phyloP scores from a whole-genome alignment of 306 rosid genomes.

The Trichosanthes truncata region DNA sequence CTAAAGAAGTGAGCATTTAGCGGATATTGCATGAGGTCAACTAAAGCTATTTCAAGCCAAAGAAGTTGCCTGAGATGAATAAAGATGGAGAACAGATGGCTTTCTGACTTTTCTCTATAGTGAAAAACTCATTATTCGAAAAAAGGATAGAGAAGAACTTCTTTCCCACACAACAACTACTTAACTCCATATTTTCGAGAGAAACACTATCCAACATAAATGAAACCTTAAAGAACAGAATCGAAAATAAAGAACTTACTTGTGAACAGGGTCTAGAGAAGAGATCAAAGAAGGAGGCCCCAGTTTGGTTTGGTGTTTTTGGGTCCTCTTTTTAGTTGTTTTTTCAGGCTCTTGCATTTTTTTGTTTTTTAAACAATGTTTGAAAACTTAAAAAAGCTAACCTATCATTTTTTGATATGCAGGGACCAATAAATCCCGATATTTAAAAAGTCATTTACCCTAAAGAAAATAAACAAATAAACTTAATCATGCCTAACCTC shows the following conservation, averaged over 20 bases:
- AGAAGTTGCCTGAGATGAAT: background rate
- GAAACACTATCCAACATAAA: background rate
- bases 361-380: background rate
- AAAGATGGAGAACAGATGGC: background rate
- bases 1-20: background rate
- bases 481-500: constrained; percentile 34
- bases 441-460: background rate
- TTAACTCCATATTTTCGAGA: background rate
- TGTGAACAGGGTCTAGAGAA: background rate
- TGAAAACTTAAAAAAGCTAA: background rate
- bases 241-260: background rate
- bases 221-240: background rate
- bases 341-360: background rate
- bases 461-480: background rate
- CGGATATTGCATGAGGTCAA: background rate
- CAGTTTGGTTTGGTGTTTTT: background rate
- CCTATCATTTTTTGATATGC: background rate
- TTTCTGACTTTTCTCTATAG: background rate
- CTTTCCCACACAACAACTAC: background rate
- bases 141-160: background rate
- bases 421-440: background rate
- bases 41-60: background rate
- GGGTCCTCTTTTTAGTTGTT: background rate
- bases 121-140: background rate
- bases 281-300: background rate